Percentiles rank a stretch among this genome's conserved stretches.
Evolutionary conservation across 2,329 filamentous ascomycete genomes (phyloP).

Genomic region (Botryotinia narcissicola): DNA sequence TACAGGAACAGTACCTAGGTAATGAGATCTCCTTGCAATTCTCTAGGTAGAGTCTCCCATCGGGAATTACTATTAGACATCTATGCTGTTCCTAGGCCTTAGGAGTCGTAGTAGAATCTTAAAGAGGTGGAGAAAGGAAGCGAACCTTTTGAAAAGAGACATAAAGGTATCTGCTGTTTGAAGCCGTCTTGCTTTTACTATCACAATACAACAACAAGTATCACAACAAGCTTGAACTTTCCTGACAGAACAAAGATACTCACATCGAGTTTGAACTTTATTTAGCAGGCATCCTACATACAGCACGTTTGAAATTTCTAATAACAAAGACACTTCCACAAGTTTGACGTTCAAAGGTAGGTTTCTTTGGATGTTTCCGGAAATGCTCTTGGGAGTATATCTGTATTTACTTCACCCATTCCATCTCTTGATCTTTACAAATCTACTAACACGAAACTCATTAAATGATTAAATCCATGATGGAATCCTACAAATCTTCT

Average conservation of each 20-base stretch:
- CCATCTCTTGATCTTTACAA: neutral
- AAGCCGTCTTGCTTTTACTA: neutral
- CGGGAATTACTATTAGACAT: neutral
- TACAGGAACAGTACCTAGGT: neutral
- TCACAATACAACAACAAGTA: neutral
- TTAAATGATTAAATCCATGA: neutral
- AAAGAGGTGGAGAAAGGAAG: neutral
- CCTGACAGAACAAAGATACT: neutral
- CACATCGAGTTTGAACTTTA: neutral
- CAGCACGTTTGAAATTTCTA: neutral
- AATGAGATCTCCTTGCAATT: neutral
- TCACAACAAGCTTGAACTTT: neutral
- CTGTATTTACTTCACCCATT: neutral
- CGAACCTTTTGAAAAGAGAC: neutral
- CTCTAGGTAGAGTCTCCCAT: neutral
- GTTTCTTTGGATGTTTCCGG: neutral
- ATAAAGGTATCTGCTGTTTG: neutral
- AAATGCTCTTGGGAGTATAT: neutral
- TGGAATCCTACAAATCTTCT: neutral
- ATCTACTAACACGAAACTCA: neutral
- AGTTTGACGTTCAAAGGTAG: neutral
- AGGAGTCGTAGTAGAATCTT: neutral
- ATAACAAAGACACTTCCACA: neutral
- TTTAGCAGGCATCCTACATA: neutral
- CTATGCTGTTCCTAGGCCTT: neutral